Percentiles rank a stretch among this genome's conserved stretches.
phyloP scores from a whole-genome alignment of 1,284 basidiomycete species.

The Laetiporus sulphureus region DNA sequence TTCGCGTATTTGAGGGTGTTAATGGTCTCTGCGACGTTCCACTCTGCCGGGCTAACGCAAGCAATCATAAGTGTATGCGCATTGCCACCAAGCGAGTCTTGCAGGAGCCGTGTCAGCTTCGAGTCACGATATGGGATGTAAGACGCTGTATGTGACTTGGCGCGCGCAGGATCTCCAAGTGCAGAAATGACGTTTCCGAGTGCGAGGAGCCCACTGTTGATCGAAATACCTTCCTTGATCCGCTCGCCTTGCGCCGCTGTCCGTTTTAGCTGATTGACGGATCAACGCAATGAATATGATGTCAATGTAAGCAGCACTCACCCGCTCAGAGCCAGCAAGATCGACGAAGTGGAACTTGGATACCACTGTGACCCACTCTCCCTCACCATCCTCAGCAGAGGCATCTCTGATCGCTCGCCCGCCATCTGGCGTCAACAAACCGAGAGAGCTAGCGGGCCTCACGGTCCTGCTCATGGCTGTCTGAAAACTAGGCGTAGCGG shows the following conservation, averaged over 20 bases:
- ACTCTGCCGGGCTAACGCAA: constrained; percentile 93
- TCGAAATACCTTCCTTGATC: constrained; percentile 95
- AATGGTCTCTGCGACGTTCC: constrained; percentile 91
- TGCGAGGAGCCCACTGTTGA: constrained; percentile 95
- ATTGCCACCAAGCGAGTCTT: constrained; percentile 98
- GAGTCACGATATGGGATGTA: constrained; percentile 98
- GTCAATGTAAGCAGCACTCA: constrained; percentile 31
- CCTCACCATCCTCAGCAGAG: constrained; percentile 51
- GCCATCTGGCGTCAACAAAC: constrained; percentile 44
- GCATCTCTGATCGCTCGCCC: constrained; percentile 27
- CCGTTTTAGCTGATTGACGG: constrained; percentile 66
- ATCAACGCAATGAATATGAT: constrained; percentile 10
- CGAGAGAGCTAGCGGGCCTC: constrained; percentile 72
- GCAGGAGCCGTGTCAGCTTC: constrained; percentile 88
- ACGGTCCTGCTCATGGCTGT: constrained; percentile 66
- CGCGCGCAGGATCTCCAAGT: constrained; percentile 87
- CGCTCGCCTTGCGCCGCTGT: constrained; percentile 92
- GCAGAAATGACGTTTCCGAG: constrained; percentile 98
- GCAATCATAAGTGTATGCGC: constrained; percentile 99
- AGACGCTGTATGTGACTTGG: constrained; percentile 66
- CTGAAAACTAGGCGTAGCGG: constrained; percentile 69
- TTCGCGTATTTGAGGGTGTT: constrained; percentile 99
- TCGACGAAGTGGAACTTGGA: constrained; percentile 99
- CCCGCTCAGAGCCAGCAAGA: constrained; percentile 92
- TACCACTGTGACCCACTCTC: constrained; percentile 84